Percentiles rank a stretch among this genome's conserved stretches.
phyloP scores from a whole-genome alignment of 2,329 filamentous ascomycete genomes.

The Cercospora zeina region DNA sequence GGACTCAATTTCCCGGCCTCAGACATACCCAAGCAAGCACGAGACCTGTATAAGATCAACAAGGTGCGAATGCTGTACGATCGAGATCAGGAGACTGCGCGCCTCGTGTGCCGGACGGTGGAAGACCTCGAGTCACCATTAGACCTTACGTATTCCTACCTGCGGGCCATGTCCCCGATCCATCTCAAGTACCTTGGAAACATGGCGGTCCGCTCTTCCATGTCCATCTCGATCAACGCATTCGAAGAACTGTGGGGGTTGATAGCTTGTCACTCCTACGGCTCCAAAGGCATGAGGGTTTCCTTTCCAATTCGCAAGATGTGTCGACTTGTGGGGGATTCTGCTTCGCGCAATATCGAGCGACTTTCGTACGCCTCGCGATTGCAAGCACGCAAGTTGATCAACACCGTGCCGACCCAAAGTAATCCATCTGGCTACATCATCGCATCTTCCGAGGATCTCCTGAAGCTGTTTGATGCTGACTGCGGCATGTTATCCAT shows the following conservation, averaged over 20 bases:
- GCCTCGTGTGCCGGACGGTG: conserved; percentile 74
- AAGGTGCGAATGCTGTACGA: conserved; percentile 87
- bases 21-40: conserved; percentile 80
- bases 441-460: conserved; percentile 81
- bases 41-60: conserved; percentile 87
- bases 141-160: conserved; percentile 80
- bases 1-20: conserved; percentile 86
- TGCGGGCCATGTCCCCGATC: conserved; percentile 87
- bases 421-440: conserved; percentile 87
- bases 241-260: conserved; percentile 85
- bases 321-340: conserved; percentile 84
- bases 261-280: conserved; percentile 83
- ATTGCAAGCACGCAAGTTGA: conserved; percentile 81
- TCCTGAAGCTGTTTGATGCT: conserved; percentile 80
- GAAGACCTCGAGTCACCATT: conserved; percentile 73
- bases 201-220: conserved; percentile 89
- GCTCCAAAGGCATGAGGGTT: conserved; percentile 76
- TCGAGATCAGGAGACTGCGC: conserved; percentile 73
- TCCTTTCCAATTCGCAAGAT: conserved; percentile 90
- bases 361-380: conserved; percentile 81
- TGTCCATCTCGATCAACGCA: conserved; percentile 90
- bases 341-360: conserved; percentile 83
- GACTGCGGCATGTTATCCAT: conserved; percentile 86
- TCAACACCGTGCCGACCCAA: conserved; percentile 78
- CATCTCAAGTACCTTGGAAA: conserved; percentile 83